phyloP scores from a whole-genome alignment of 495 filamentous ascomycete species.

The Pseudevernia furfuracea region DNA sequence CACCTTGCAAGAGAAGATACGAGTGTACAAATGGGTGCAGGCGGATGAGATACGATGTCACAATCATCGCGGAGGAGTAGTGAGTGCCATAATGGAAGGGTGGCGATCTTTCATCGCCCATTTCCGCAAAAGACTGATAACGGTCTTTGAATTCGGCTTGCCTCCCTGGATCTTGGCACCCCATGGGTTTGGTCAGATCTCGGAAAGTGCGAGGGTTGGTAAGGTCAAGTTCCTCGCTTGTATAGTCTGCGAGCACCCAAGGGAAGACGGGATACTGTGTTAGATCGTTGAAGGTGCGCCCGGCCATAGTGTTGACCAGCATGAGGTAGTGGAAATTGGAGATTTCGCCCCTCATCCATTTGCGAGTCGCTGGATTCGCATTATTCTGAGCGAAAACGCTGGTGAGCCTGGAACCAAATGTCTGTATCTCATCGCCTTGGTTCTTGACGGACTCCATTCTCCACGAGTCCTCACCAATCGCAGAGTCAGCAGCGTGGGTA shows the following conservation, averaged over 20 bases:
- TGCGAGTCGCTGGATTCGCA: slow-evolving; percentile 74
- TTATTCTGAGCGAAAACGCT: slow-evolving; percentile 75
- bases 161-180: slow-evolving; percentile 71
- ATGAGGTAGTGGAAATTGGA: slow-evolving; percentile 99
- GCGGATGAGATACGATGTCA: slow-evolving; percentile 89
- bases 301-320: slow-evolving; percentile 95
- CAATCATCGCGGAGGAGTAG: slow-evolving; percentile 98
- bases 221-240: slow-evolving; percentile 88
- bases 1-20: slow-evolving; percentile 92
- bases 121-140: slow-evolving; percentile 83
- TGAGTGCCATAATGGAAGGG: slow-evolving; percentile 98
- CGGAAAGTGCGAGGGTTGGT: slow-evolving; percentile 76
- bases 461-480: slow-evolving; percentile 67
- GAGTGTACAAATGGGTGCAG: slow-evolving; percentile 94
- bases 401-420: slow-evolving; percentile 85
- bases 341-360: slow-evolving; percentile 89
- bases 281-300: slow-evolving; percentile 93
- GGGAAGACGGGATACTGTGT: slow-evolving; percentile 98
- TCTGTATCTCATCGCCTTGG: slow-evolving; percentile 72
- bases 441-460: slow-evolving; percentile 76
- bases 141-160: slow-evolving; percentile 71
- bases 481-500: slow-evolving; percentile 59
- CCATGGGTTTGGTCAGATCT: slow-evolving; percentile 93
- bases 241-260: slow-evolving; percentile 94
- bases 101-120: slow-evolving; percentile 67